Evolutionary conservation across 2,329 filamentous ascomycete genomes (phyloP).

Genomic region (Aspergillus felis): DNA sequence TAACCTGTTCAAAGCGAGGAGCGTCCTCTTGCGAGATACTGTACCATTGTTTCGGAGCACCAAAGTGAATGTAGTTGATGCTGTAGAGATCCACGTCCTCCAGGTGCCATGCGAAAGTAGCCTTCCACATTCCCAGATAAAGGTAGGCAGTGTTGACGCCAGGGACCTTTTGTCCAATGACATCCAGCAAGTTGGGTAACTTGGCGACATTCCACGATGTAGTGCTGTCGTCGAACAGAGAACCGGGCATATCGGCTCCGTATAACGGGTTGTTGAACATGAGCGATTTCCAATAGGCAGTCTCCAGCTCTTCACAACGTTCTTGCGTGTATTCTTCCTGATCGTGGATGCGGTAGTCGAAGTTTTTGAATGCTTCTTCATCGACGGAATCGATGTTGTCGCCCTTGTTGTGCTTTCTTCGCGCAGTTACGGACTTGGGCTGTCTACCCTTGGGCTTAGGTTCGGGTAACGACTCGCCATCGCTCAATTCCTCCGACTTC

Average conservation of each 20-base stretch:
- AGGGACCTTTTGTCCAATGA: slow-evolving; percentile 90
- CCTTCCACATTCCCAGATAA: slow-evolving; percentile 99
- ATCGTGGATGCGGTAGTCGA: slow-evolving; percentile 81
- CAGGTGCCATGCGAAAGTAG: slow-evolving; percentile 97
- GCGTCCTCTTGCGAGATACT: slow-evolving; percentile 96
- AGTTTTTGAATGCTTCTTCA: slow-evolving; percentile 83
- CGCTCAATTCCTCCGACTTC: slow-evolving; percentile 54
- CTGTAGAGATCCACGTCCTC: slow-evolving; percentile 99
- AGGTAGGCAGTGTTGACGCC: slow-evolving; percentile 98
- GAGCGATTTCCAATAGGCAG: slow-evolving; percentile 94
- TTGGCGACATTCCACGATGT: slow-evolving; percentile 93
- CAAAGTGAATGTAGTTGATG: slow-evolving; percentile 99
- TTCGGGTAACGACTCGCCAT: slow-evolving; percentile 39
- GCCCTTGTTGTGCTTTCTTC: slow-evolving; percentile 78
- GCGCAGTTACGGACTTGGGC: slow-evolving; percentile 73
- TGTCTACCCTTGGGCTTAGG: slow-evolving; percentile 52
- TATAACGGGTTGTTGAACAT: slow-evolving; percentile 95
- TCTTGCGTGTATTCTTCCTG: slow-evolving; percentile 85
- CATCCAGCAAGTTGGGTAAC: slow-evolving; percentile 86
- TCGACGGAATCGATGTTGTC: slow-evolving; percentile 78
- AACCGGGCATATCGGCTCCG: slow-evolving; percentile 93
- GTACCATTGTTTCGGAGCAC: slow-evolving; percentile 98
- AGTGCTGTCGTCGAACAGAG: slow-evolving; percentile 78
- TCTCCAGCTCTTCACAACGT: slow-evolving; percentile 89
- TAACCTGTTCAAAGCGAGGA: slow-evolving; percentile 84